Evolutionary conservation across 176 grass and related monocot species (phyloP).

Genomic region (Ananas comosus): DNA sequence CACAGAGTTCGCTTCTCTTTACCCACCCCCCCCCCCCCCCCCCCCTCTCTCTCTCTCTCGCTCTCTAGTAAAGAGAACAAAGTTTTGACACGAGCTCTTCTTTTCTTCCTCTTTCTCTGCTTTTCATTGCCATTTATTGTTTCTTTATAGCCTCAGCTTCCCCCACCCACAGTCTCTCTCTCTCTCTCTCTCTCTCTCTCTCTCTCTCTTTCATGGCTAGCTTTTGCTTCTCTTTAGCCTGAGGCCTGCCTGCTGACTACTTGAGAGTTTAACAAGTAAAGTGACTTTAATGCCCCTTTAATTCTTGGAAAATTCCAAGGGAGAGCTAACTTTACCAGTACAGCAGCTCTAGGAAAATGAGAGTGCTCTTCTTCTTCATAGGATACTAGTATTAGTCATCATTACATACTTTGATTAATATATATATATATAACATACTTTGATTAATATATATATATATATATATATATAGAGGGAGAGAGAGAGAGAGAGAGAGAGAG

Average conservation of each 20-base stretch:
- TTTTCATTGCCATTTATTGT: constrained; percentile 38
- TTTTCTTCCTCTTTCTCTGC: constrained; percentile 20
- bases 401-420: background rate
- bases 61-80: constrained; percentile 6
- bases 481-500: too few species aligned
- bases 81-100: constrained; percentile 7
- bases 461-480: too few species aligned
- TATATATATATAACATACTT: too few species aligned
- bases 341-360: background rate
- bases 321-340: background rate
- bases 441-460: too few species aligned
- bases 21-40: background rate
- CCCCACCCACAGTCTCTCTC: background rate
- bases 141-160: constrained; percentile 20
- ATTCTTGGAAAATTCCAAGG: too few species aligned
- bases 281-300: background rate
- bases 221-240: too few species aligned
- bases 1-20: background rate
- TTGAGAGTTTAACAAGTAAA: background rate
- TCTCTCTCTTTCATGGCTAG: background rate
- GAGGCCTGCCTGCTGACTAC: background rate
- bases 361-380: background rate
- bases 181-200: constrained; percentile 12
- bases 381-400: background rate
- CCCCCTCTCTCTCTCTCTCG: constrained; percentile 5